A percentile compares a stretch with the other conserved stretches of the same genome.
Evolutionary conservation across 345 rosid genomes (phyloP).

Genomic region (Abelmoschus esculentus): DNA sequence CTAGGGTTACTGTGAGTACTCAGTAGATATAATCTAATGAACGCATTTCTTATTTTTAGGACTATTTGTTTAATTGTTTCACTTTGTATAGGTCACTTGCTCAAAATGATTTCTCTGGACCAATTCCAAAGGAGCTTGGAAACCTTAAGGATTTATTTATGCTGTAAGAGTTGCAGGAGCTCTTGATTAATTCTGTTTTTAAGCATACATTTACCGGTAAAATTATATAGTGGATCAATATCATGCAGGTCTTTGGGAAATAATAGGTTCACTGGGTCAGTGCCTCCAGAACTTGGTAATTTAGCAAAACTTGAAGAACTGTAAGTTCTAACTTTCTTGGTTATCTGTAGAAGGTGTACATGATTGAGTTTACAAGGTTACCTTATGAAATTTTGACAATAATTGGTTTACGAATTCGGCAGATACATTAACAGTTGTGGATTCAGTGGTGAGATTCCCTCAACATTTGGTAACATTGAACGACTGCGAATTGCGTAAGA

Average conservation of each 20-base stretch:
- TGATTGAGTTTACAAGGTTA: background rate
- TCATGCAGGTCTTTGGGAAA: background rate
- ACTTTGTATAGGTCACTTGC: slow-evolving; percentile 1
- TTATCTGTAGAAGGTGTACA: background rate
- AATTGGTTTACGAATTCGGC: slow-evolving; percentile 7
- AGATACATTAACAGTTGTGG: slow-evolving; percentile 51
- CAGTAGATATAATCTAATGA: background rate
- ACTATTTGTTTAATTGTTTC: too few relatives aligned
- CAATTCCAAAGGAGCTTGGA: slow-evolving; percentile 32
- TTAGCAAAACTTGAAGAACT: background rate
- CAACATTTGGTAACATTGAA: slow-evolving; percentile 42
- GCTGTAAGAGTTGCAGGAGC: too few relatives aligned
- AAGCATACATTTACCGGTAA: too few relatives aligned
- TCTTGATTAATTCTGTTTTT: too few relatives aligned
- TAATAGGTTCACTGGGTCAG: background rate
- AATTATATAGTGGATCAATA: background rate
- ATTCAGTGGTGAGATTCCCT: slow-evolving; percentile 49
- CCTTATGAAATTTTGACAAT: background rate
- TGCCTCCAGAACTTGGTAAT: slow-evolving; percentile 7
- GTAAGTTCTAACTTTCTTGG: background rate
- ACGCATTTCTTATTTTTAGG: too few relatives aligned
- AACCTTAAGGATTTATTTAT: slow-evolving; percentile 6
- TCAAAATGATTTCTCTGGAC: slow-evolving; percentile 25
- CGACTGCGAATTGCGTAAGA: slow-evolving; percentile 51
- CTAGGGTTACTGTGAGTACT: slow-evolving; percentile 15